Evolutionary conservation across 352 stramenopile genomes (phyloP).

Genomic region (Pythium angustatum): DNA sequence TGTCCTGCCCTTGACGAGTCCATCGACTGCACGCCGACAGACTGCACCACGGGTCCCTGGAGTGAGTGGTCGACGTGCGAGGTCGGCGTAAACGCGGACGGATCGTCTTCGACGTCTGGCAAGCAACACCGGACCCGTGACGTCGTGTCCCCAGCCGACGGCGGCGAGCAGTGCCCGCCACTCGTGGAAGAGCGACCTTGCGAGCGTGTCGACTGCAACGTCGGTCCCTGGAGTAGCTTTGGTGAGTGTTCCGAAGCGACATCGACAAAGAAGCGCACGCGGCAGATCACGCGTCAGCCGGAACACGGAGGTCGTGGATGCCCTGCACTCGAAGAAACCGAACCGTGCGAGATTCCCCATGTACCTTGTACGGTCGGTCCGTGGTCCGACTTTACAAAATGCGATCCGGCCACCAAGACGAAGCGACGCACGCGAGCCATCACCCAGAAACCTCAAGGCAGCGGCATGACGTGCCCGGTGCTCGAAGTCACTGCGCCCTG

Average conservation of each 20-base stretch:
- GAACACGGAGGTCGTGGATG: slow-evolving; percentile 31
- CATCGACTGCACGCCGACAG: slow-evolving; percentile 33
- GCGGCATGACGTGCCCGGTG: slow-evolving; percentile 40
- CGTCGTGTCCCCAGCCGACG: slow-evolving; percentile 41
- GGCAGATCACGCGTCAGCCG: slow-evolving; percentile 12
- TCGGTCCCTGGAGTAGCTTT: slow-evolving; percentile 25
- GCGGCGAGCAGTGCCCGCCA: slow-evolving; percentile 37
- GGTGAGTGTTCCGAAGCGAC: slow-evolving; percentile 16
- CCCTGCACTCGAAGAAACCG: slow-evolving; percentile 32
- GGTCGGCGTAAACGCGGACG: slow-evolving; percentile 15
- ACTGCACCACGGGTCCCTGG: slow-evolving; percentile 58
- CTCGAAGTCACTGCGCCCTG: slow-evolving; percentile 42
- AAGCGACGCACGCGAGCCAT: slow-evolving; percentile 48
- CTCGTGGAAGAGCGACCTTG: slow-evolving; percentile 50
- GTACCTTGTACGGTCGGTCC: slow-evolving; percentile 54
- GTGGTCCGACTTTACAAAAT: slow-evolving; percentile 49
- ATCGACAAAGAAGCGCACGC: slow-evolving; percentile 24
- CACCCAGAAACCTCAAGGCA: slow-evolving; percentile 33
- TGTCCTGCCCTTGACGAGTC: slow-evolving; percentile 43
- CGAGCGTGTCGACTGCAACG: slow-evolving; percentile 39
- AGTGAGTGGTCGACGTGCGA: slow-evolving; percentile 54
- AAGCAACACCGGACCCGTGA: slow-evolving; percentile 35
- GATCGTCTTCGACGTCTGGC: not conserved
- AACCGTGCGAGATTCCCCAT: slow-evolving; percentile 38
- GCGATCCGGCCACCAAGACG: slow-evolving; percentile 48